Conservation (phyloP, 2,329 filamentous ascomycete genomes). For the Aspergillus luchuensis region DNA sequence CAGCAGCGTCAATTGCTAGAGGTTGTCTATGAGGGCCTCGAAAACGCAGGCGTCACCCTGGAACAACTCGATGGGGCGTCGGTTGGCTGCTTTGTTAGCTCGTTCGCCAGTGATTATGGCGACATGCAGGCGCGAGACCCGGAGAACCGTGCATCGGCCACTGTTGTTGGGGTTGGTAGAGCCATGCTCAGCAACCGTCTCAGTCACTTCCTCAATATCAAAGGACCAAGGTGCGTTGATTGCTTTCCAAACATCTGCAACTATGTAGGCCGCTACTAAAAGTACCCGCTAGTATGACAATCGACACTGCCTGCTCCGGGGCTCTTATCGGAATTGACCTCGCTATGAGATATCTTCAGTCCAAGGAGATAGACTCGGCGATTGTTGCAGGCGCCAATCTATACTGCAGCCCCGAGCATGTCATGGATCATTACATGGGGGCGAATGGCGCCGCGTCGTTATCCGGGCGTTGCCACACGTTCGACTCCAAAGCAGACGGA, state of each 20-base stretch:
- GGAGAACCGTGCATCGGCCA: conserved; percentile 1
- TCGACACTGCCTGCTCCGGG: conserved; percentile 15
- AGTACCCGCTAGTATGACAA: conserved; percentile 20
- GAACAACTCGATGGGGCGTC: conserved; percentile 3
- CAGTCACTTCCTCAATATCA: conserved; percentile 31
- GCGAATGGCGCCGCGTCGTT: conserved; percentile 19
- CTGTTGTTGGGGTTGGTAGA: conserved; percentile 22
- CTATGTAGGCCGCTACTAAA: too few species aligned
- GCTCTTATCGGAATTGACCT: conserved; percentile 32
- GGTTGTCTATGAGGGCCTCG: conserved; percentile 25
- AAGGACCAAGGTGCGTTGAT: conserved; percentile 17
- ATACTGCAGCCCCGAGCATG: conserved; percentile 19
- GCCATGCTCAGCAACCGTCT: conserved; percentile 32
- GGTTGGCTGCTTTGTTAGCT: conserved; percentile 7
- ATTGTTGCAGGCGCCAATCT: conserved; percentile 29
- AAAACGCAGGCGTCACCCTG: conserved; percentile 20
- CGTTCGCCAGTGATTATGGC: conserved; percentile 7
- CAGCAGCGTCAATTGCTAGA: conserved; percentile 21
- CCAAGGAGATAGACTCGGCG: conserved; percentile 17
- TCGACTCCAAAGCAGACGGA: conserved; percentile 43
- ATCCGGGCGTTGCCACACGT: conserved; percentile 27
- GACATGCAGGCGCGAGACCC: conserved; percentile 12
- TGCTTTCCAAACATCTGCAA: too few species aligned
- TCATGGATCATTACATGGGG: conserved; percentile 16
- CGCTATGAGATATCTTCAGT: conserved; percentile 28